Evolutionary conservation across 2,329 filamentous ascomycete genomes (phyloP), one percentile per base, ranked within the genome.

Genomic region (Monilinia aucupariae): DNA sequence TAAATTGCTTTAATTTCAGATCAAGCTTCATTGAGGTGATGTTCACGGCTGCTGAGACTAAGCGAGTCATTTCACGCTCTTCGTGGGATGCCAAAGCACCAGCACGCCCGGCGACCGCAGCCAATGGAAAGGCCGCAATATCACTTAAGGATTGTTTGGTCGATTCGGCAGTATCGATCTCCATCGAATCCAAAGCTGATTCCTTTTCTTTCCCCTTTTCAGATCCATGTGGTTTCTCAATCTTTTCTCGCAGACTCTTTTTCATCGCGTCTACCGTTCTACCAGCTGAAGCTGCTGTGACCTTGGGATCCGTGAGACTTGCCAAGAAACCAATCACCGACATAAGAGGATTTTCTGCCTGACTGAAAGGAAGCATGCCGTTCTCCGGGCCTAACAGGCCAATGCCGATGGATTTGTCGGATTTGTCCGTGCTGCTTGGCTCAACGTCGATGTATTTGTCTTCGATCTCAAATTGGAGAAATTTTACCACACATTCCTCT

Each of bases 401-500:
- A 62, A 90, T 79, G 9, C 85, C 83, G 1, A 78, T 83, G 13
- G 80, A 81, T 54, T 78, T 52, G 22, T 48, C 30, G 6, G 25
- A 80, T 60, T 83, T 76, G 13, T 54, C 41, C 22, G 30, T 80
- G 59, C 82, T 76, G n/a, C 76, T 71, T 9, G 82, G 80, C 71
- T 93, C 87, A 9, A 91, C 86, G 71, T 97, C 92, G 12, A 97
- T 80, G 73, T 97, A 99, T 75, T 96, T 96, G 78, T 97, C 93
- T 75, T 97, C 94, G 66, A 99, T 99, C 69, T 97, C 93, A 43
- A 99, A 81, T 73, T 97, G 92, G 67, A 99, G 77, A 79, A 99
- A 99, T 74, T 97, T 94, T 70, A 97, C 82, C 20, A 97, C 93
- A 75, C 94, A 99, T 78, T 99, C 93, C 75, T 99, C 96, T 60